Evolutionary conservation across 2,329 filamentous ascomycete species (phyloP).

Genomic region (Cryphonectria naterciae): DNA sequence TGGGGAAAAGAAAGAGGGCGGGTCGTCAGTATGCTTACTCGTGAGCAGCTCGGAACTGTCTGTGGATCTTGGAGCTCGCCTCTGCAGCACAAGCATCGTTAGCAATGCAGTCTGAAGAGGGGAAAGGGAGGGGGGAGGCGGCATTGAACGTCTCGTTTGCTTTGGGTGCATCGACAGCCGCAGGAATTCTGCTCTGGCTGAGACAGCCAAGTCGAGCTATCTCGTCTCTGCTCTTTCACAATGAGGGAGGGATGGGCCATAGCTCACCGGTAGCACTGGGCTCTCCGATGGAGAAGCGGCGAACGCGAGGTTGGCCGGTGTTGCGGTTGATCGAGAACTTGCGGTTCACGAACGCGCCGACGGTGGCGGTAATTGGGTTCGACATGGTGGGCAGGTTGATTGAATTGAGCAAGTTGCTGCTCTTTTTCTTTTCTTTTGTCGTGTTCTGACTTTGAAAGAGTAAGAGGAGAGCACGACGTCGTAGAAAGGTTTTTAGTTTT

Average conservation of each 20-base stretch:
- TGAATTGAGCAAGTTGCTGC: background rate
- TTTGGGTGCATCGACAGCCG: background rate
- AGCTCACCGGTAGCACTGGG: slow-evolving; percentile 59
- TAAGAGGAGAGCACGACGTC: background rate
- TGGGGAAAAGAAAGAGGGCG: background rate
- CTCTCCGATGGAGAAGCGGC: slow-evolving; percentile 64
- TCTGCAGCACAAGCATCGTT: slow-evolving; percentile 55
- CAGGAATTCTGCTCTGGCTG: slow-evolving; percentile 20
- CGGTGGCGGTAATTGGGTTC: slow-evolving; percentile 37
- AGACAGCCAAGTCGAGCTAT: slow-evolving; percentile 27
- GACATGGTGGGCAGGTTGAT: slow-evolving; percentile 23
- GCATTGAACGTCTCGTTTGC: background rate
- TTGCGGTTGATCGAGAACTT: slow-evolving; percentile 71
- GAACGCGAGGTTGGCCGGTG: slow-evolving; percentile 62
- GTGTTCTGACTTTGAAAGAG: background rate
- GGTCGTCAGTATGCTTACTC: slow-evolving; percentile 47
- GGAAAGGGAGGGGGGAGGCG: no score
- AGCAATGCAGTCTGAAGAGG: slow-evolving; percentile 7
- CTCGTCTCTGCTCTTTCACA: background rate
- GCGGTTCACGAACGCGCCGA: slow-evolving; percentile 51
- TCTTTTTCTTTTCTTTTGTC: background rate
- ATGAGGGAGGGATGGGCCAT: background rate
- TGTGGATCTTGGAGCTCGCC: slow-evolving; percentile 80
- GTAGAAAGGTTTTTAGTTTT: background rate
- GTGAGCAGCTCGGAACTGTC: slow-evolving; percentile 86